Percentiles rank a stretch among this genome's conserved stretches.
These are phyloP conservation scores for Acanthamoeba triangularis DNA, from an alignment of 208 protist genomes.

Conservation along the genomic window DNA sequence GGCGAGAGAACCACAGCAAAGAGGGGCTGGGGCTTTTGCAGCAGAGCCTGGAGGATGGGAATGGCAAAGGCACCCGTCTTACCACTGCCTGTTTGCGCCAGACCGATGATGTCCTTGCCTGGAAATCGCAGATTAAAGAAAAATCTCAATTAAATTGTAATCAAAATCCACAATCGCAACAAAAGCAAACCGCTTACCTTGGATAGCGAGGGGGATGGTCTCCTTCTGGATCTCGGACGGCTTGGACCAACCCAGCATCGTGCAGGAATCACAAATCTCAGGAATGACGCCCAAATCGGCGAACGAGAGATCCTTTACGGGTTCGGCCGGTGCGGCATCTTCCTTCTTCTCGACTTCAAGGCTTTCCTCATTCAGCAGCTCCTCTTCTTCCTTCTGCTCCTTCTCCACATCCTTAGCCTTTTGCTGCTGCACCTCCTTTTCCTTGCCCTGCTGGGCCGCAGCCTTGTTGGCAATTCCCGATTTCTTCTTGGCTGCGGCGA, in stretches of 20 bases:
- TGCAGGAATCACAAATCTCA: constrained; percentile 95
- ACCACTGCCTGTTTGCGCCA: constrained; percentile 99
- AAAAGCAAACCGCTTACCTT: constrained; percentile 87
- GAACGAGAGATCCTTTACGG: constrained; percentile 87
- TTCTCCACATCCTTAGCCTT: not conserved
- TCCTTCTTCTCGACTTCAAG: constrained; percentile 30
- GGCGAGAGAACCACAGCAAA: constrained; percentile 97
- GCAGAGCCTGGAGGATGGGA: constrained; percentile 98
- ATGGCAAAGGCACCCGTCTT: constrained; percentile 99
- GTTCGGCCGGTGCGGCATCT: not conserved
- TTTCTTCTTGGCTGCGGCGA: not conserved
- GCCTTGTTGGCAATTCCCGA: not conserved
- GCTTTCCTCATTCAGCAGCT: not conserved
- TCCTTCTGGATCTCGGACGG: constrained; percentile 98
- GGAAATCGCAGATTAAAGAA: not conserved
- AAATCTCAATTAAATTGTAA: not conserved
- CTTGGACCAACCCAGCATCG: constrained; percentile 94
- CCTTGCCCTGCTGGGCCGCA: not conserved
- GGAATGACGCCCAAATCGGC: constrained; percentile 94
- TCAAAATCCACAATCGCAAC: not conserved
- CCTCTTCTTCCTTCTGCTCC: constrained; percentile 47
- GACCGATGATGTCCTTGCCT: constrained; percentile 96
- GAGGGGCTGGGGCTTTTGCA: constrained; percentile 95
- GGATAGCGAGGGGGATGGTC: constrained; percentile 95
- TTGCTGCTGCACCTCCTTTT: not conserved